Conservation (phyloP, 2,329 filamentous ascomycete species). For the Trichoderma sp. region DNA sequence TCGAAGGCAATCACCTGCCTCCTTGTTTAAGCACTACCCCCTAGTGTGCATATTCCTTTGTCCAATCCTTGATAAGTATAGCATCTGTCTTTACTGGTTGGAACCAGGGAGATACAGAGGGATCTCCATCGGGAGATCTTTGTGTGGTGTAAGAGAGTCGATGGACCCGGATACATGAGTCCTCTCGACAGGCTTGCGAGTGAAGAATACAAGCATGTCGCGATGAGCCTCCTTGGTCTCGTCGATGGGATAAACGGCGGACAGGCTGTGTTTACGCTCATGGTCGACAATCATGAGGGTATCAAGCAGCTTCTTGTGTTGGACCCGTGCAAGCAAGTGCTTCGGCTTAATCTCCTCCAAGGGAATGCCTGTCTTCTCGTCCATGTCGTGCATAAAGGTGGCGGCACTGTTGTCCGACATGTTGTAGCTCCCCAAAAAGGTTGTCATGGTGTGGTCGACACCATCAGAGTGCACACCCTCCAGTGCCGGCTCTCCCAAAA, state of each 20-base stretch:
- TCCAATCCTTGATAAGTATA: not conserved
- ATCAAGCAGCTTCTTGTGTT: conserved; percentile 37
- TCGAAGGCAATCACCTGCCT: not conserved
- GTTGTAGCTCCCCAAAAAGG: conserved; percentile 37
- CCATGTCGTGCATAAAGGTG: conserved; percentile 39
- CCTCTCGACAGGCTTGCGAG: conserved; percentile 35
- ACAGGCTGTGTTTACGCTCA: conserved; percentile 38
- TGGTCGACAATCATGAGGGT: conserved; percentile 38
- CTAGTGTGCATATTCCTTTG: not conserved
- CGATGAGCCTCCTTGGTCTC: conserved; percentile 34
- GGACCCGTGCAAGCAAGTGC: conserved; percentile 34
- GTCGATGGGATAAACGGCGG: conserved; percentile 35
- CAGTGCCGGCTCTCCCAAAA: conserved; percentile 40
- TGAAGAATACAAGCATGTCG: conserved; percentile 41
- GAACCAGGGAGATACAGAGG: conserved; percentile 34
- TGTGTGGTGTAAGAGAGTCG: conserved; percentile 36
- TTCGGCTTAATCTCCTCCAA: conserved; percentile 33
- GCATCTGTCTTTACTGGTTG: not conserved
- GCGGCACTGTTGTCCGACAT: conserved; percentile 37
- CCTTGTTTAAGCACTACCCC: not conserved
- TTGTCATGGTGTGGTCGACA: conserved; percentile 42
- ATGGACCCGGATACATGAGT: conserved; percentile 35
- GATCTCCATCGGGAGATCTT: conserved; percentile 36
- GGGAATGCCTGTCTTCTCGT: conserved; percentile 35
- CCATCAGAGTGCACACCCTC: conserved; percentile 42